These are phyloP conservation scores for Xylaria sp. DNA, from an alignment of 2,329 filamentous ascomycete genomes.

Conservation along the genomic window DNA sequence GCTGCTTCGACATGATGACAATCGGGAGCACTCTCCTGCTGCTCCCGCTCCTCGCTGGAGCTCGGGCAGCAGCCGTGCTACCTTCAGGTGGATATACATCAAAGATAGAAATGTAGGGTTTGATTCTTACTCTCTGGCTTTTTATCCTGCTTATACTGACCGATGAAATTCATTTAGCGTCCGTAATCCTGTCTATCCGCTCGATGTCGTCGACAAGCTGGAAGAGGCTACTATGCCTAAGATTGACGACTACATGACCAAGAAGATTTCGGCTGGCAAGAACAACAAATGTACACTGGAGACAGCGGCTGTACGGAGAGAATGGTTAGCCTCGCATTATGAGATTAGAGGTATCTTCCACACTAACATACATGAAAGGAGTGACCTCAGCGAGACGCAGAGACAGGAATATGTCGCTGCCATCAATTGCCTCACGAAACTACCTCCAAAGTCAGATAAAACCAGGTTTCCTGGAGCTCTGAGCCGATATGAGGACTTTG, in stretches of 20 bases:
- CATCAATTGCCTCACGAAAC: constrained; percentile 45
- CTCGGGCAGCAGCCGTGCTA: constrained; percentile 29
- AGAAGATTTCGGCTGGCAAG: constrained; percentile 40
- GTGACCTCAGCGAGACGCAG: constrained; percentile 44
- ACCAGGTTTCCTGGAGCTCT: constrained; percentile 46
- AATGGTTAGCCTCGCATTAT: constrained; percentile 42
- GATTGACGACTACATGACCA: constrained; percentile 42
- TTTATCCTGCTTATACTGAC: constrained; percentile 24
- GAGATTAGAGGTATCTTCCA: background rate
- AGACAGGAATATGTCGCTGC: constrained; percentile 47
- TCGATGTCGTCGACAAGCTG: constrained; percentile 47
- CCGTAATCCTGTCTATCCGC: constrained; percentile 46
- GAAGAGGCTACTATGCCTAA: constrained; percentile 47
- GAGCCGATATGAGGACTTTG: constrained; percentile 49
- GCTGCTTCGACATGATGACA: constrained; percentile 40
- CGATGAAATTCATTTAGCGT: constrained; percentile 27
- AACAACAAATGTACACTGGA: constrained; percentile 48
- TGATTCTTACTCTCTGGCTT: background rate
- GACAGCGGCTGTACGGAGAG: constrained; percentile 43
- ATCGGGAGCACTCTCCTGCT: constrained; percentile 39
- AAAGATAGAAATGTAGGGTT: constrained; percentile 42
- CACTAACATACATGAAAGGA: constrained; percentile 41
- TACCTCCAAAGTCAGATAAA: constrained; percentile 42
- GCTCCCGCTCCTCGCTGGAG: constrained; percentile 44
- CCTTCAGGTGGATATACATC: constrained; percentile 35